Base-by-base conservation (phyloP, 2,329 filamentous ascomycete species). In the Ophiocordyceps polyrhachis-furcata region DNA sequence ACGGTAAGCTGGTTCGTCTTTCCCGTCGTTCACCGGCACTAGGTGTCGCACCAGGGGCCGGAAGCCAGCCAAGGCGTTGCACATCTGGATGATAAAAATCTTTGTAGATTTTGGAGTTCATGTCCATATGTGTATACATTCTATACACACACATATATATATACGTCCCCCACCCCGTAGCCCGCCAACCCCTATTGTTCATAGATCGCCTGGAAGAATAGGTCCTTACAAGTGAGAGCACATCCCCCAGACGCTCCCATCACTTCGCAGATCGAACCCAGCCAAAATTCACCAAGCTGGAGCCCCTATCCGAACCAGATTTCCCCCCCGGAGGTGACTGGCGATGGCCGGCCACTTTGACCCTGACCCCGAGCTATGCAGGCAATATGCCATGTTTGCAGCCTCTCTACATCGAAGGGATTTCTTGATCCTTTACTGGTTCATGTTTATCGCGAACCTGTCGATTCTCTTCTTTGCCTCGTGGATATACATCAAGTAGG, bases 341-440 rank as follows among this genome's bases (percentile, higher is more conserved):
- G 21, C 23, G n/a, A 48, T 48, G 46, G 40, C 28, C 8, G n/a
- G 40, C 32, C 20, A 44, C 12, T 50, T 48, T 37, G 44, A 48
- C 3, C 46, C 49, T 23, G 56, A 58, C 43, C 51, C 52, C 2
- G 55, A 54, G 32, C 55, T 64, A 15, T 67, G 64, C 47, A 44
- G 51, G 21, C 51, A 58, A 38, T 68, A 68, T 51, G 68, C 68
- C 32, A 52, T 57, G 40, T 71, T 71, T 50, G 65, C 68, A 25
- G 55, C 61, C 6, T 53, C 64, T 47, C 54, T 71, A 48, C 58
- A 57, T 12, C 52, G 62, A 44, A 55, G 56, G 52, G 58, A 70
- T 49, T 68, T 69, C 48, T 64, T 66, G 48, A 51, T 62, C 13
- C 56, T 70, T 21, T 71, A 69, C 55, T 71, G 67, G 67, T 49